A percentile compares a stretch with the other conserved stretches of the same genome.
Evolutionary conservation across 2,329 filamentous ascomycete genomes (phyloP).

Genomic region (Nemania abortiva): DNA sequence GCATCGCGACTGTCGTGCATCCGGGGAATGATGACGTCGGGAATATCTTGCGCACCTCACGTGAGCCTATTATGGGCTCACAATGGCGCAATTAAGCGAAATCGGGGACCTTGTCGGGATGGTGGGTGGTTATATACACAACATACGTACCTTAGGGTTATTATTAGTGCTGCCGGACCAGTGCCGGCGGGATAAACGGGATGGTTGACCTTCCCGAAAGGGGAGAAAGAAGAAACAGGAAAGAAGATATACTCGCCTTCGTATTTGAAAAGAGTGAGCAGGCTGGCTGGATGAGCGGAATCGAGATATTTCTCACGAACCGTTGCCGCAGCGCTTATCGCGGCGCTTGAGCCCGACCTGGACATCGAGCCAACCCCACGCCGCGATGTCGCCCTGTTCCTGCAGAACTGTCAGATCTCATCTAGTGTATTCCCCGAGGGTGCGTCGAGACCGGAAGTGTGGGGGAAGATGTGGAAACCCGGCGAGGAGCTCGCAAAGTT

Average conservation of each 20-base stretch:
- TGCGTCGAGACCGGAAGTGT: constrained; percentile 53
- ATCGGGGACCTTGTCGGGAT: constrained; percentile 38
- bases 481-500: constrained; percentile 59
- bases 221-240: neutral
- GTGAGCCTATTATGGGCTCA: constrained; percentile 31
- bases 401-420: constrained; percentile 45
- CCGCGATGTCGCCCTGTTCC: constrained; percentile 52
- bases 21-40: constrained; percentile 52
- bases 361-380: constrained; percentile 1
- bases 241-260: neutral
- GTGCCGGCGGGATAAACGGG: neutral
- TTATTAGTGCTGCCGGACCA: neutral
- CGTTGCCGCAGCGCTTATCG: constrained; percentile 56
- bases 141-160: neutral
- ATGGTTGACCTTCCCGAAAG: constrained; percentile 26
- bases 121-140: constrained; percentile 15
- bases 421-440: constrained; percentile 43
- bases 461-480: constrained; percentile 58
- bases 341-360: constrained; percentile 55
- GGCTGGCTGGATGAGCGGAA: constrained; percentile 32
- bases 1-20: constrained; percentile 50
- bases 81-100: constrained; percentile 44
- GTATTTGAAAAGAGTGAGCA: constrained; percentile 30
- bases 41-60: constrained; percentile 46
- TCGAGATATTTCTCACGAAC: constrained; percentile 56